Conservation (phyloP, 2,329 filamentous ascomycete species). For the Aspergillus cejpii region DNA sequence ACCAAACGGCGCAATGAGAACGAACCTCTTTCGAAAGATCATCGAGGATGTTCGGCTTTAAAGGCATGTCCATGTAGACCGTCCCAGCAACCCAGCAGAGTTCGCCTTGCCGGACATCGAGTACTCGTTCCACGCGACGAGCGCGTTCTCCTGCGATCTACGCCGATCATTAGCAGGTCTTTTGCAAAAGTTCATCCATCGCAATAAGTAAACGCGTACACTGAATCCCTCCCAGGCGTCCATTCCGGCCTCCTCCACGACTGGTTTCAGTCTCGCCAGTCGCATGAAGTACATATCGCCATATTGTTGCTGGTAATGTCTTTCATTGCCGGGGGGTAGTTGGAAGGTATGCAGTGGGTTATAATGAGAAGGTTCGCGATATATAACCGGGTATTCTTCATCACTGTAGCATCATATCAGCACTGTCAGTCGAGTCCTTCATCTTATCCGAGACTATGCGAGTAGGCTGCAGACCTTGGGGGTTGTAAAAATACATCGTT, state of each 20-base stretch:
- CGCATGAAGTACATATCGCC: slow-evolving; percentile 96
- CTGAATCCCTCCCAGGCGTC: slow-evolving; percentile 70
- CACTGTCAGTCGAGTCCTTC: background rate
- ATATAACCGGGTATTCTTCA: slow-evolving; percentile 38
- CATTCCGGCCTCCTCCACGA: slow-evolving; percentile 65
- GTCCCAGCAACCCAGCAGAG: slow-evolving; percentile 94
- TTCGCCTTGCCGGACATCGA: slow-evolving; percentile 92
- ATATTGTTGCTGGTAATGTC: slow-evolving; percentile 89
- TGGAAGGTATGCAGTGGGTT: slow-evolving; percentile 67
- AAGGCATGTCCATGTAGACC: slow-evolving; percentile 91
- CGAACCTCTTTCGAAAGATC: slow-evolving; percentile 86
- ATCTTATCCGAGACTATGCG: background rate
- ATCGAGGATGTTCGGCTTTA: slow-evolving; percentile 93
- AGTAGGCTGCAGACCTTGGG: slow-evolving; percentile 21
- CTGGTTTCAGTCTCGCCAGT: slow-evolving; percentile 76
- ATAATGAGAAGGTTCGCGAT: slow-evolving; percentile 58
- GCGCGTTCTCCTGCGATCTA: slow-evolving; percentile 70
- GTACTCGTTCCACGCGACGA: slow-evolving; percentile 72
- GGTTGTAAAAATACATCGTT: slow-evolving; percentile 23
- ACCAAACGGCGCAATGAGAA: slow-evolving; percentile 8
- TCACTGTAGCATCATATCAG: slow-evolving; percentile 20
- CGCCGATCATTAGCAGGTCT: slow-evolving; percentile 1
- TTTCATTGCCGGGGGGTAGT: slow-evolving; percentile 56
- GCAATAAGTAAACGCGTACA: slow-evolving; percentile 38
- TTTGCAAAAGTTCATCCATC: too few relatives aligned